phyloP scores from a whole-genome alignment of 2,329 filamentous ascomycete genomes.

The Ilyonectria destructans region DNA sequence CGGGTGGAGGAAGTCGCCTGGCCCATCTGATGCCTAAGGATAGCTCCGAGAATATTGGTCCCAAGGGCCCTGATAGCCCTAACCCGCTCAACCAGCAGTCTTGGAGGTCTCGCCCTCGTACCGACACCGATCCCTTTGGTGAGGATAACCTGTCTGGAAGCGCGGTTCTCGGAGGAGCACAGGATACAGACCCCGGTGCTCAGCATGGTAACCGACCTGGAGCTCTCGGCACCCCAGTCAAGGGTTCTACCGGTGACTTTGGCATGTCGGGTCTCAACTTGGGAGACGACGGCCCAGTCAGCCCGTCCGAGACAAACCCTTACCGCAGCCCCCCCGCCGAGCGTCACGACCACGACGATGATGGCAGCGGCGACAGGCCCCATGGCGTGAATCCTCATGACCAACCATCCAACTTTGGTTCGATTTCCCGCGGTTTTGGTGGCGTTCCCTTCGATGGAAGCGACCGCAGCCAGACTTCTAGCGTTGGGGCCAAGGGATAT shows the following conservation, averaged over 20 bases:
- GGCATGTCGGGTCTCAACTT: constrained; percentile 74
- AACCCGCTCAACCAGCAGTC: constrained; percentile 60
- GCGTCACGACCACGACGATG: constrained; percentile 76
- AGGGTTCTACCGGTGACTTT: constrained; percentile 71
- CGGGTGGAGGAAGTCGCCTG: constrained; percentile 85
- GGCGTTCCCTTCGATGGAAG: constrained; percentile 76
- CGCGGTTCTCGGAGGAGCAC: constrained; percentile 82
- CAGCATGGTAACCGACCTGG: constrained; percentile 56
- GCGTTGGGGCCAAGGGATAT: constrained; percentile 85
- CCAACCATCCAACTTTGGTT: constrained; percentile 67
- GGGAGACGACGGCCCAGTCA: constrained; percentile 80
- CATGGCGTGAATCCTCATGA: constrained; percentile 61
- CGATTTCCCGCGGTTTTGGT: constrained; percentile 65
- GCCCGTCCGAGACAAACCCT: constrained; percentile 95
- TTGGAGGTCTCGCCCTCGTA: constrained; percentile 75
- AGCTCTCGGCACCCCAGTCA: constrained; percentile 69
- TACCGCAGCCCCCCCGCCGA: constrained; percentile 92
- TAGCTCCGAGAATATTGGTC: constrained; percentile 75
- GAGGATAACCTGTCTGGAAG: constrained; percentile 77
- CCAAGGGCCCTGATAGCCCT: constrained; percentile 67
- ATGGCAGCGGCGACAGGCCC: constrained; percentile 61
- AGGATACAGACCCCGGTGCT: constrained; percentile 73
- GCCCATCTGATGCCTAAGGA: constrained; percentile 89
- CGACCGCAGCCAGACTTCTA: constrained; percentile 94
- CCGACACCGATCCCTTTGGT: constrained; percentile 85